Evolutionary conservation across 768 basidiomycete genomes (phyloP), one percentile per base, ranked within the genome.

Genomic region (Leccinum ochraceum): DNA sequence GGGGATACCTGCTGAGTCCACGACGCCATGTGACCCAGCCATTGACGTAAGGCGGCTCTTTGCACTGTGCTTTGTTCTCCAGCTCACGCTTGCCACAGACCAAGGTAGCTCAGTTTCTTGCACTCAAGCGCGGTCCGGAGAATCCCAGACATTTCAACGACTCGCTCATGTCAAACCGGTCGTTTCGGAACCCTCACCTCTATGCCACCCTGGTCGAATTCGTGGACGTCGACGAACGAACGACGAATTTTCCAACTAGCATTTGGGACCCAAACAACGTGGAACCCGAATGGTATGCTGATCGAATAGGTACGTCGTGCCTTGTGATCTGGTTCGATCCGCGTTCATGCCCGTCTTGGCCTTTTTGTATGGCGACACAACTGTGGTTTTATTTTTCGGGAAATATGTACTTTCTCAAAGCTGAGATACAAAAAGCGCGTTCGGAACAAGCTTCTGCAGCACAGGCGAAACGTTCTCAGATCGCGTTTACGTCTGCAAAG

Each of bases 171-270:
- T 85, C 88, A 8, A 93, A 91, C 65, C 88, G 93, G 49, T 88
- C 94, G 4, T 99, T 98, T 76, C 87, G 94, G 28, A 99, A 99
- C 69, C 96, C 96, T 0, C 93, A 97, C 69, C 84, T 98, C n/a
- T 97, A 96, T 74, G 81, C 92, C 13, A 94, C 94, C 67, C 85
- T 99, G 2, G 95, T 99, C 63, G 93, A 97, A 69, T 97, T 95
- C 71, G 87, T 97, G 16, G 89, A 90, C 60, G 89, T 95, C 16
- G 88, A 96, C 68, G 96, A 98, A 73, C 84, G 88, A 16, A 78
- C 85, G n/a, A 90, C 89, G 2, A 92, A 93, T 64, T 95, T 95
- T 68, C 88, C 91, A 9, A 59, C 77, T 17, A 77, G 79, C 8
- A 75, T 91, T 1, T 98, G 96, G 89, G 83, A 90, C 67, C 87